These are phyloP conservation scores for Lyophyllum atratum DNA, from an alignment of 768 basidiomycete genomes.

Conservation along the genomic window DNA sequence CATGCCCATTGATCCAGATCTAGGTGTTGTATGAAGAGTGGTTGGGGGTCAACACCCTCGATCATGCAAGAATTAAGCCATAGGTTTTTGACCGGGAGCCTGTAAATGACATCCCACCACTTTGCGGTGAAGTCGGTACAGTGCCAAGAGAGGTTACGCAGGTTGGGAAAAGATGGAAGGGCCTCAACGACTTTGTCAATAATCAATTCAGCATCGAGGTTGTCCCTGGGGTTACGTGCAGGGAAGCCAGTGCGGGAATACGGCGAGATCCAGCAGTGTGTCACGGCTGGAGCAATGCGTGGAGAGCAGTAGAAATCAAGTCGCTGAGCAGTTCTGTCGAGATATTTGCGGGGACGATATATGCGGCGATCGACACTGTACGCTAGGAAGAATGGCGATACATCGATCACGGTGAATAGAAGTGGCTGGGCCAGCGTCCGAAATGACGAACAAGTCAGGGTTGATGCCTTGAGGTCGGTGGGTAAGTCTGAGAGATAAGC, in stretches of 20 bases:
- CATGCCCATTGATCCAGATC: slow-evolving; percentile 40
- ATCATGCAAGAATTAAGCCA: slow-evolving; percentile 36
- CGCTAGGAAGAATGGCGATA: slow-evolving; percentile 36
- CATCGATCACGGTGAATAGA: slow-evolving; percentile 35
- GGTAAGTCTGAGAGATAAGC: slow-evolving; percentile 30
- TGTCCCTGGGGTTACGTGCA: slow-evolving; percentile 28
- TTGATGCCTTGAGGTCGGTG: slow-evolving; percentile 28
- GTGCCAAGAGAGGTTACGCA: slow-evolving; percentile 35
- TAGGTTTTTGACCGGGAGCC: slow-evolving; percentile 27
- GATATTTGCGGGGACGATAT: slow-evolving; percentile 29
- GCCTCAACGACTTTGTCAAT: slow-evolving; percentile 32
- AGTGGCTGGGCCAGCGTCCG: slow-evolving; percentile 36
- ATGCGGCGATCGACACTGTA: slow-evolving; percentile 27
- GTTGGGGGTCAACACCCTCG: slow-evolving; percentile 3
- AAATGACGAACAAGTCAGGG: slow-evolving; percentile 33
- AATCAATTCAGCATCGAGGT: slow-evolving; percentile 31
- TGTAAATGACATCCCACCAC: slow-evolving; percentile 33
- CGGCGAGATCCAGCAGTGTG: slow-evolving; percentile 37
- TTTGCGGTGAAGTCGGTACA: slow-evolving; percentile 33
- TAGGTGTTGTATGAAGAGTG: slow-evolving; percentile 24
- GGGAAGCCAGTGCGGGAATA: slow-evolving; percentile 32
- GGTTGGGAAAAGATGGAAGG: slow-evolving; percentile 32
- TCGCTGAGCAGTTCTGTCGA: slow-evolving; percentile 29
- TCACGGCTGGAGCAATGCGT: slow-evolving; percentile 34
- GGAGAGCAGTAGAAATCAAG: slow-evolving; percentile 32